Evolutionary conservation across 2,329 filamentous ascomycete genomes (phyloP), one percentile per base, ranked within the genome.

Genomic region (Fusarium citri): DNA sequence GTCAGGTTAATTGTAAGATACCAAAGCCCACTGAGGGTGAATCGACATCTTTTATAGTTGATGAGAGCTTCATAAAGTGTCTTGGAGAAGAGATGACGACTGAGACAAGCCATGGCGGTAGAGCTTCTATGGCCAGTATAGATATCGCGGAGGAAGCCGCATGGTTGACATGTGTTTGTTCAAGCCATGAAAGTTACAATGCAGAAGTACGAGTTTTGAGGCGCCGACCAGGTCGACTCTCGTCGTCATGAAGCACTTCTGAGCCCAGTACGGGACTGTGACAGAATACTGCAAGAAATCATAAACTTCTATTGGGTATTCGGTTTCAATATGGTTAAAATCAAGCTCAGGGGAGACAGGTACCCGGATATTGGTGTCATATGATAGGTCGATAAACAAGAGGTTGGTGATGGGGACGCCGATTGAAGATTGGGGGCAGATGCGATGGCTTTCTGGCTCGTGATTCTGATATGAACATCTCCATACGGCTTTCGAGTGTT

Each of bases 131-230:
- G 15, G n/a, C 9, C 18, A 26, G n/a, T 25, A 14, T 49, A 20
- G 8, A 34, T 7, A 9, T 25, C 18, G 22, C 41, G 54, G 63
- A 15, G 66, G 30, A 41, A 30, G 14, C 67, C 45, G 57, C 18
- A 41, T 20, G 14, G 8, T 20, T 18, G 40, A 15, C 34, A 42
- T 42, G 34, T 14, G 14, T 18, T 54, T 23, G 22, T 20, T 15
- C 42, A 10, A 31, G 14, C 23, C 16, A 30, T 22, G 41, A 45
- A 30, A 31, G 22, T 31, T 47, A 40, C 23, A 20, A 3, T 12
- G 47, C 5, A 20, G 6, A 37, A 30, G 20, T 23, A 41, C 40
- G 22, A 45, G 30, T 5, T 23, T 18, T 2, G 22, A 43, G 22
- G 41, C 30, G 34, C 47, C 20, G 12, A n/a, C 9, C n/a, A 30